These are phyloP conservation scores for Pelargonium fulgidum DNA, from an alignment of 441 rosid species.

Conservation along the genomic window DNA sequence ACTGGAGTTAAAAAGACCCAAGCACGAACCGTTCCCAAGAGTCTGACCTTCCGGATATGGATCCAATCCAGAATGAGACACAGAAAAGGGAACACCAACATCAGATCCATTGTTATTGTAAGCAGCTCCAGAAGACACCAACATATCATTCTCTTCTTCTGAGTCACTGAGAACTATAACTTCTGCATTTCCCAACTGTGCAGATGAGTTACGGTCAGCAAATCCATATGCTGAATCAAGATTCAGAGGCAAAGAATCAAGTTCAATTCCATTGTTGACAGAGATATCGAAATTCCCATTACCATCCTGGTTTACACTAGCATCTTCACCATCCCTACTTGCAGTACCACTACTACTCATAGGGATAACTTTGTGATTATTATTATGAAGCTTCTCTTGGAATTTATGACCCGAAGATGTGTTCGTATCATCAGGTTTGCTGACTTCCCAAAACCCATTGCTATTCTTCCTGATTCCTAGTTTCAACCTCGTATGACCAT, in stretches of 20 bases:
- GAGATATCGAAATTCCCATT: constrained; percentile 57
- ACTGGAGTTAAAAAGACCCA: constrained; percentile 52
- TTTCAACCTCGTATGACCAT: constrained; percentile 64
- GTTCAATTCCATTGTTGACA: constrained; percentile 56
- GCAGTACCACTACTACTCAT: constrained; percentile 94
- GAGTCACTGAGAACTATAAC: constrained; percentile 91
- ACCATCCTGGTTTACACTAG: constrained; percentile 90
- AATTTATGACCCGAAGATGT: constrained; percentile 64
- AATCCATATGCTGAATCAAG: constrained; percentile 50
- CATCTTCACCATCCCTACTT: constrained; percentile 92
- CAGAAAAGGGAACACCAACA: constrained; percentile 46
- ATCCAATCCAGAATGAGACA: constrained; percentile 52
- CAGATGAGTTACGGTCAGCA: constrained; percentile 43
- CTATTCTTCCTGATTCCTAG: constrained; percentile 86
- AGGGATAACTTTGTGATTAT: constrained; percentile 53
- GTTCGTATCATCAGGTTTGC: constrained; percentile 64
- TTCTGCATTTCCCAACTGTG: constrained; percentile 50
- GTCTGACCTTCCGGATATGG: constrained; percentile 57
- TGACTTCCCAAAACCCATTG: constrained; percentile 83
- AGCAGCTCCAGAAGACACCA: constrained; percentile 43
- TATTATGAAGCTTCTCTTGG: constrained; percentile 38
- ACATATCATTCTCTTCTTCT: constrained; percentile 70
- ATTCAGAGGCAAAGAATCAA: constrained; percentile 69
- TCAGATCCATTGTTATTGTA: constrained; percentile 49
- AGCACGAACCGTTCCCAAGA: constrained; percentile 46